Conservation (phyloP, 2,329 filamentous ascomycete species). For the Sarocladiaceae sp. region DNA sequence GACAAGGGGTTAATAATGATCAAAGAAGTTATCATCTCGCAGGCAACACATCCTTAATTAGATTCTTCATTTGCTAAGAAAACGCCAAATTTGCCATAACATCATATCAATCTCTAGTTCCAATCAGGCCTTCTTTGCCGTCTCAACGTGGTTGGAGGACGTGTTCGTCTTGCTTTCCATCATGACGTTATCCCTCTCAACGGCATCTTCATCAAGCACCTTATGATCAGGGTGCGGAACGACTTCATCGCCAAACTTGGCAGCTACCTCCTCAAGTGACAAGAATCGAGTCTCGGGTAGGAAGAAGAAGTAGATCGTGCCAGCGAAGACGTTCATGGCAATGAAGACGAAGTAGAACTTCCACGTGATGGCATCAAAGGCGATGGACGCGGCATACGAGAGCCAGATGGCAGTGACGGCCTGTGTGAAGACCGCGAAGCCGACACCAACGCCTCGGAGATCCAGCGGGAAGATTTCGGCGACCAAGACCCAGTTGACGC, state of each 20-base stretch:
- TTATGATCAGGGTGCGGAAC: too few species aligned
- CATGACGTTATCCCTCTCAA: too few species aligned
- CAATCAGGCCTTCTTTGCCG: too few species aligned
- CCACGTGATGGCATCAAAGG: slow-evolving; percentile 21
- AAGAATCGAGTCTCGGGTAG: slow-evolving; percentile 26
- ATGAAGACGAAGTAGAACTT: slow-evolving; percentile 27
- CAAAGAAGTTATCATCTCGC: too few species aligned
- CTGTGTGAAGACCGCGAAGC: slow-evolving; percentile 20
- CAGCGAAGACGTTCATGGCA: slow-evolving; percentile 21
- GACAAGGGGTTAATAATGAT: too few species aligned
- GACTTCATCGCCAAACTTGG: slow-evolving; percentile 21
- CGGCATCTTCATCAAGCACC: too few species aligned
- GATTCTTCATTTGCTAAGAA: too few species aligned
- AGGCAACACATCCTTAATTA: too few species aligned
- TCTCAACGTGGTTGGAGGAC: too few species aligned
- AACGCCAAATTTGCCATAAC: too few species aligned
- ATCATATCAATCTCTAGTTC: too few species aligned
- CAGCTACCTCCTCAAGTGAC: slow-evolving; percentile 24
- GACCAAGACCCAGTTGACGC: slow-evolving; percentile 20
- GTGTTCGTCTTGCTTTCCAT: too few species aligned
- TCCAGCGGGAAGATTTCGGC: slow-evolving; percentile 17
- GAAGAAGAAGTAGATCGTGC: slow-evolving; percentile 23
- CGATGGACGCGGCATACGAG: slow-evolving; percentile 18
- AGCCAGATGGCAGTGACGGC: slow-evolving; percentile 24
- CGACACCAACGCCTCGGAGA: slow-evolving; percentile 17